These are phyloP conservation scores for Cryoendolithus antarcticus DNA, from an alignment of 2,329 filamentous ascomycete genomes.

Conservation along the genomic window DNA sequence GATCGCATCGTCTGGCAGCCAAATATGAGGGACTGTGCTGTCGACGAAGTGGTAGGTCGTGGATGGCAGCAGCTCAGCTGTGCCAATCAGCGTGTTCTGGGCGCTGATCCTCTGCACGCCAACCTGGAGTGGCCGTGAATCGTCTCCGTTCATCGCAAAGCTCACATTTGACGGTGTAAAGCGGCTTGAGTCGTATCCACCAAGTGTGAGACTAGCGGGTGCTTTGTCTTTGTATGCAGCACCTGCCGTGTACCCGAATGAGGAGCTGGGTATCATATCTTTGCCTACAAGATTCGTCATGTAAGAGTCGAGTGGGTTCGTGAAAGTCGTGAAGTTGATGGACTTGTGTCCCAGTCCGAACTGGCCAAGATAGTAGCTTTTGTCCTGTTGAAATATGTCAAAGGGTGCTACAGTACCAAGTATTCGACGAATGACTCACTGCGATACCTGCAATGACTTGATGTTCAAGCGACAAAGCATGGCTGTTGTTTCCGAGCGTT, in stretches of 20 bases:
- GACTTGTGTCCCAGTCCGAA: constrained; percentile 24
- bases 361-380: constrained; percentile 21
- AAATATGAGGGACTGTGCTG: constrained; percentile 52
- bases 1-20: constrained; percentile 41
- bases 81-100: constrained; percentile 10
- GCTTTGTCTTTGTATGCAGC: constrained; percentile 23
- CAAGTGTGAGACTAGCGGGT: constrained; percentile 27
- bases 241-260: constrained; percentile 28
- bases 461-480: constrained; percentile 15
- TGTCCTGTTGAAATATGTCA: constrained; percentile 5
- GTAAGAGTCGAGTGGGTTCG: constrained; percentile 23
- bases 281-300: constrained; percentile 20
- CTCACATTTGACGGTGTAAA: constrained; percentile 22
- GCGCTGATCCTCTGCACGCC: constrained; percentile 19
- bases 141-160: constrained; percentile 19
- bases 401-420: too few relatives aligned
- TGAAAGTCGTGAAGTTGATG: constrained; percentile 24
- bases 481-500: constrained; percentile 17
- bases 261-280: constrained; percentile 23
- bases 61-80: constrained; percentile 16
- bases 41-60: constrained; percentile 39
- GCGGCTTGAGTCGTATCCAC: constrained; percentile 27
- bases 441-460: constrained; percentile 27
- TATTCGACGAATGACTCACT: too few relatives aligned
- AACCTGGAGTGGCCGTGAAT: constrained; percentile 22